Evolutionary conservation across 768 basidiomycete genomes (phyloP).

Genomic region (Suillus bovinus): DNA sequence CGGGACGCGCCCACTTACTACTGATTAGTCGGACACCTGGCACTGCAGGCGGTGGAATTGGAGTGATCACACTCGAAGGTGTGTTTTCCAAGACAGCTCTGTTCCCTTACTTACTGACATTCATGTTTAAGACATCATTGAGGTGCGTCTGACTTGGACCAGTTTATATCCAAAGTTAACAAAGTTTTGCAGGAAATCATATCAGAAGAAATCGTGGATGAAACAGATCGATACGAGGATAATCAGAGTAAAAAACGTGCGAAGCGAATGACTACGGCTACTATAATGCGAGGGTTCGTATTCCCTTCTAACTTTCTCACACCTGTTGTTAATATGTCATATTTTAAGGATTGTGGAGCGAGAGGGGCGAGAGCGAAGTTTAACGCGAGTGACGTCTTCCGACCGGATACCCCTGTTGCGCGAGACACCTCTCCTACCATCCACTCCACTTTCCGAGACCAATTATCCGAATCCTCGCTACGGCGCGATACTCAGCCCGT

Average conservation of each 20-base stretch:
- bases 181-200: constrained; percentile 75
- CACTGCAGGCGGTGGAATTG: constrained; percentile 77
- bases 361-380: constrained; percentile 41
- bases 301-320: neutral
- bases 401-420: constrained; percentile 42
- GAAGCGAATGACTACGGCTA: constrained; percentile 67
- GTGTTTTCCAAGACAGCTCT: constrained; percentile 16
- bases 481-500: constrained; percentile 5
- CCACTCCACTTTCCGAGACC: neutral
- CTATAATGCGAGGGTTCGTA: constrained; percentile 74
- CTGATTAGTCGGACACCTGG: constrained; percentile 87
- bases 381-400: constrained; percentile 25
- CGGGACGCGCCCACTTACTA: constrained; percentile 90
- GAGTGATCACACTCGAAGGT: constrained; percentile 90
- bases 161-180: neutral
- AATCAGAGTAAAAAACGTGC: constrained; percentile 80
- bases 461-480: neutral
- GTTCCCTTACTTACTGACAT: neutral
- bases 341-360: constrained; percentile 54
- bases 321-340: neutral
- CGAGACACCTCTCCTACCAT: neutral
- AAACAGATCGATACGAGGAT: constrained; percentile 88
- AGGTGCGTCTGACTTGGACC: constrained; percentile 38
- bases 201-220: constrained; percentile 93
- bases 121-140: constrained; percentile 64